These are phyloP conservation scores for Huntiella decipiens DNA, from an alignment of 2,329 filamentous ascomycete species.

Conservation along the genomic window DNA sequence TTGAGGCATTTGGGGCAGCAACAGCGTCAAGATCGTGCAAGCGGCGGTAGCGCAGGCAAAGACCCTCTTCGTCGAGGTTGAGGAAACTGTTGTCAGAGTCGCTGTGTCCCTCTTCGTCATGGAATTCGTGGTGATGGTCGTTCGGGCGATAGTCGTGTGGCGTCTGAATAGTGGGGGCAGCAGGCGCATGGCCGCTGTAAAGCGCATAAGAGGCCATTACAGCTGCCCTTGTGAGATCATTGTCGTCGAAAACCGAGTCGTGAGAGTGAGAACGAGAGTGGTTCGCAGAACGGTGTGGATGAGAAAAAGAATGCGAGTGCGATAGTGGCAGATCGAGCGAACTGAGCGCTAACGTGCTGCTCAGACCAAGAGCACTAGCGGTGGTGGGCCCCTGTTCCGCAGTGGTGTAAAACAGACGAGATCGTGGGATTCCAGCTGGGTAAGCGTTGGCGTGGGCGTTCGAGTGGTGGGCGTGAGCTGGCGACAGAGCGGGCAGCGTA, in stretches of 20 bases:
- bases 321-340: slow-evolving; percentile 9
- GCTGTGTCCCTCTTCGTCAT: not conserved
- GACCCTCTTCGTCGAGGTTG: not conserved
- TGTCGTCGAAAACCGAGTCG: slow-evolving; percentile 10
- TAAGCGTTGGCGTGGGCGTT: slow-evolving; percentile 5
- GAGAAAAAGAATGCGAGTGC: slow-evolving; percentile 8
- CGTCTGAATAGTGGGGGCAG: not conserved
- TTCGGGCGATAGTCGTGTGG: slow-evolving; percentile 3
- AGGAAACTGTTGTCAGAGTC: not conserved
- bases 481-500: no score
- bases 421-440: slow-evolving; percentile 11
- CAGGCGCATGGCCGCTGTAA: slow-evolving; percentile 9
- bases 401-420: slow-evolving; percentile 11
- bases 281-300: slow-evolving; percentile 3
- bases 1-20: slow-evolving; percentile 1
- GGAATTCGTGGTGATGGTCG: slow-evolving; percentile 3
- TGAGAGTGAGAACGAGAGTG: slow-evolving; percentile 10
- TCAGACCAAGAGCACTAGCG: not conserved
- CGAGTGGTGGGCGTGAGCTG: not conserved
- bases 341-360: slow-evolving; percentile 4
- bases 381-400: slow-evolving; percentile 7
- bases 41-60: not conserved
- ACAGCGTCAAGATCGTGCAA: not conserved
- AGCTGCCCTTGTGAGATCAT: slow-evolving; percentile 10
- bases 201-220: slow-evolving; percentile 12